phyloP scores from a whole-genome alignment of 163 green algal genomes.

The Coccomyxa subellipsoidea region DNA sequence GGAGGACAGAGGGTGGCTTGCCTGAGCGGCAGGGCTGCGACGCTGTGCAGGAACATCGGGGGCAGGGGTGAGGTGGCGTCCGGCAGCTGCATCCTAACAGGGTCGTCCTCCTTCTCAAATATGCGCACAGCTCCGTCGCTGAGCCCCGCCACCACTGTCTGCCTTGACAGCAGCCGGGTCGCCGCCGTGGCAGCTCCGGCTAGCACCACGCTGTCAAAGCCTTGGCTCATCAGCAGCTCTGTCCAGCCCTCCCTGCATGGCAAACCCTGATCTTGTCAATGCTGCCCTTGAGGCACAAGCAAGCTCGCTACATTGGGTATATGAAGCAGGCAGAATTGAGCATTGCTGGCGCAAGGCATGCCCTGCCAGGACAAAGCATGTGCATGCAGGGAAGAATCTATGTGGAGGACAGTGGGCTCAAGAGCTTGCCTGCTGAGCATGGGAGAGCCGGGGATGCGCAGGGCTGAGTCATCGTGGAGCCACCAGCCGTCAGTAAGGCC shows the following conservation, averaged over 20 bases:
- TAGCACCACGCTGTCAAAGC: not conserved
- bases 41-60: not conserved
- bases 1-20: not conserved
- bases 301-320: no score
- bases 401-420: not conserved
- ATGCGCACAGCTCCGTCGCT: slow-evolving; percentile 4
- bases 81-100: not conserved
- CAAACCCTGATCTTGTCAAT: no score
- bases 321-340: no score
- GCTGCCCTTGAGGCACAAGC: no score
- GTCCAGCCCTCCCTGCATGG: slow-evolving; percentile 14
- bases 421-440: slow-evolving; percentile 7
- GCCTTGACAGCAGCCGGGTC: not conserved
- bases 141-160: slow-evolving; percentile 10
- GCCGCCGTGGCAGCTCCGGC: not conserved
- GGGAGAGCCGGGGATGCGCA: slow-evolving; percentile 16
- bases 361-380: not conserved
- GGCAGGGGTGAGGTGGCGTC: not conserved
- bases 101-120: not conserved
- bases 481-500: slow-evolving; percentile 22
- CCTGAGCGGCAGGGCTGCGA: not conserved
- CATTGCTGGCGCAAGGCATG: not conserved
- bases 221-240: slow-evolving; percentile 4
- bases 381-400: not conserved
- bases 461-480: slow-evolving; percentile 12